phyloP scores from a whole-genome alignment of 2,329 filamentous ascomycete species.

The Cytospora piceae region DNA sequence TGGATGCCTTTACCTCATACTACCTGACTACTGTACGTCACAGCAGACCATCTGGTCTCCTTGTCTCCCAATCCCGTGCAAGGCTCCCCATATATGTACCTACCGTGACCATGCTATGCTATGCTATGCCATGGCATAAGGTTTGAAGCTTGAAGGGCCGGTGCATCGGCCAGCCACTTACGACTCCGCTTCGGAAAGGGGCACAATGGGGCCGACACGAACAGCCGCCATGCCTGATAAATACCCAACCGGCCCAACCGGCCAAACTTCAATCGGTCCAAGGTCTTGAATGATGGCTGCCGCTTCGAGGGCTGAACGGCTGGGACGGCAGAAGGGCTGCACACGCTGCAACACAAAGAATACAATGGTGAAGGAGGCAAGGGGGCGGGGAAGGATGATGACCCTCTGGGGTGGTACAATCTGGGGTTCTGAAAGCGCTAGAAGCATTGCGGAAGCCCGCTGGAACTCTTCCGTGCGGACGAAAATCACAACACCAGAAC shows the following conservation, averaged over 20 bases:
- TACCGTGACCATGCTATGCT: too few species aligned
- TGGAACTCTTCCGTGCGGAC: slow-evolving; percentile 21
- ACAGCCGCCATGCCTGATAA: neutral
- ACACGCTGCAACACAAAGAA: neutral
- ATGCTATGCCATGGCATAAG: too few species aligned
- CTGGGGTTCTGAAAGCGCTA: slow-evolving; percentile 15
- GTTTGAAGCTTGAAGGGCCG: too few species aligned
- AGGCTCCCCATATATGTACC: too few species aligned
- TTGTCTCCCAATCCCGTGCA: too few species aligned
- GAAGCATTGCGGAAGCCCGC: slow-evolving; percentile 25
- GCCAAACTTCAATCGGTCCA: neutral
- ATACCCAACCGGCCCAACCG: neutral
- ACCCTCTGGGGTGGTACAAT: neutral
- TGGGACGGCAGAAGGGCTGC: neutral
- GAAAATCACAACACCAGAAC: neutral
- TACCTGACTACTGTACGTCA: too few species aligned
- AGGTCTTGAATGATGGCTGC: neutral
- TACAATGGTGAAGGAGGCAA: neutral
- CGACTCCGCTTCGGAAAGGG: neutral
- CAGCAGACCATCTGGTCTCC: too few species aligned
- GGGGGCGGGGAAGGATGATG: neutral
- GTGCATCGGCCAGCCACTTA: neutral
- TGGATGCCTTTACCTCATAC: neutral
- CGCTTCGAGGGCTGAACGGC: neutral
- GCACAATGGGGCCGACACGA: neutral